Evolutionary conservation across 148 eudicot genomes (phyloP).

Genomic region (Selenicereus undatus): DNA sequence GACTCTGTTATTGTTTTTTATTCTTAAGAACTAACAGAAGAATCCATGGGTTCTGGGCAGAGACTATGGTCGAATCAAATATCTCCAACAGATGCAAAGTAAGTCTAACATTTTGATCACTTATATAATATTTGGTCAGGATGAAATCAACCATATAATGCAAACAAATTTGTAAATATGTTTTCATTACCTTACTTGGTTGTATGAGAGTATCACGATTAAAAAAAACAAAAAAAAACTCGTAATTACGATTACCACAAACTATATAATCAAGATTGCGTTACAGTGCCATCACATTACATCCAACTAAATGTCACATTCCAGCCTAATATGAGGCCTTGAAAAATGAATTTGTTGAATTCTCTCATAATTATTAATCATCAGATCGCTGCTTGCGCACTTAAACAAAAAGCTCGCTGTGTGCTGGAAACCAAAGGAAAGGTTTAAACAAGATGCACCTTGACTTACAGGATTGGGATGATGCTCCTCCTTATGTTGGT

Average conservation of each 20-base stretch:
- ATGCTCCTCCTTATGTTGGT: slow-evolving; percentile 48
- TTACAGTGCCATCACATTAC: no score
- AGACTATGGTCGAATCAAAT: neutral
- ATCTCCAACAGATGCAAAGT: neutral
- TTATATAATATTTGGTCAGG: no score
- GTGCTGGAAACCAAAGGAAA: neutral
- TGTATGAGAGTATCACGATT: no score
- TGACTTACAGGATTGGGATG: slow-evolving; percentile 71
- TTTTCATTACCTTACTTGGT: neutral
- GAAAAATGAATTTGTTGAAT: neutral
- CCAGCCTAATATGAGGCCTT: neutral
- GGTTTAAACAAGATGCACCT: neutral
- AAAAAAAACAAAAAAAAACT: no score
- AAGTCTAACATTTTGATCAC: neutral
- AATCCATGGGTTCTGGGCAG: neutral
- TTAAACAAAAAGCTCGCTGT: neutral
- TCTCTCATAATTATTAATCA: neutral
- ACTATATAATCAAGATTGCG: no score
- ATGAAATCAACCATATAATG: no score
- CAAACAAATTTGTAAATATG: neutral
- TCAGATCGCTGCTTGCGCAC: neutral
- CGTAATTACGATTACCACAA: no score
- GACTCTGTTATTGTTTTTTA: neutral
- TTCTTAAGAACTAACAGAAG: neutral
- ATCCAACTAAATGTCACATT: no score